Evolutionary conservation across 1,284 basidiomycete species (phyloP), one percentile per base, ranked within the genome.

Genomic region (Tranzscheliella williamsii): DNA sequence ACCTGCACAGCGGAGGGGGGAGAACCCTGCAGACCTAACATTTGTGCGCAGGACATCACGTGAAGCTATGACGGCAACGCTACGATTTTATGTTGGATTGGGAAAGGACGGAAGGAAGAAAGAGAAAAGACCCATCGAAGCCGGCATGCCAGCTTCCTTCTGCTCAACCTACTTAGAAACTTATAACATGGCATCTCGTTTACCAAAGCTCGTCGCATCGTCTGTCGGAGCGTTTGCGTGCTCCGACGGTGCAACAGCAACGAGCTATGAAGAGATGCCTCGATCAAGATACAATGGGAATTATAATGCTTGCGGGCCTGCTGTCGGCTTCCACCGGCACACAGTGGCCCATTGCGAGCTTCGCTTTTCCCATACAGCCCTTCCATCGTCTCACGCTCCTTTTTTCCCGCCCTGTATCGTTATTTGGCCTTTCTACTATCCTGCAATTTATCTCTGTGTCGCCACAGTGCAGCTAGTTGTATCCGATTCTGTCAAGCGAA

Each of bases 351-450:
- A 45, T 48, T 29, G 18, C 50, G 61, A 50, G 61, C 54, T 64
- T 64, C 61, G 61, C 54, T 64, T 58, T 64, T 50, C 50, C 54
- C 54, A 35, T 39, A 57, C 61, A 64, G n/a, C n/a, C n/a, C n/a
- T n/a, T n/a, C n/a, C n/a, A n/a, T n/a, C n/a, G n/a, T n/a, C n/a
- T n/a, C n/a, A n/a, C n/a, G n/a, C n/a, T n/a, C n/a, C n/a, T n/a
- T n/a, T n/a, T n/a, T n/a, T n/a, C n/a, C n/a, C n/a, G n/a, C n/a
- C n/a, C n/a, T n/a, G n/a, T n/a, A n/a, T n/a, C n/a, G n/a, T n/a
- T n/a, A n/a, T n/a, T n/a, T n/a, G n/a, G n/a, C n/a, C n/a, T n/a
- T n/a, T n/a, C n/a, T n/a, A n/a, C n/a, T n/a, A n/a, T n/a, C n/a
- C n/a, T n/a, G n/a, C n/a, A n/a, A n/a, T n/a, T n/a, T n/a, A n/a